Evolutionary conservation across 2,329 filamentous ascomycete genomes (phyloP), one percentile per base, ranked within the genome.

Genomic region (Aspergillus versicolor): DNA sequence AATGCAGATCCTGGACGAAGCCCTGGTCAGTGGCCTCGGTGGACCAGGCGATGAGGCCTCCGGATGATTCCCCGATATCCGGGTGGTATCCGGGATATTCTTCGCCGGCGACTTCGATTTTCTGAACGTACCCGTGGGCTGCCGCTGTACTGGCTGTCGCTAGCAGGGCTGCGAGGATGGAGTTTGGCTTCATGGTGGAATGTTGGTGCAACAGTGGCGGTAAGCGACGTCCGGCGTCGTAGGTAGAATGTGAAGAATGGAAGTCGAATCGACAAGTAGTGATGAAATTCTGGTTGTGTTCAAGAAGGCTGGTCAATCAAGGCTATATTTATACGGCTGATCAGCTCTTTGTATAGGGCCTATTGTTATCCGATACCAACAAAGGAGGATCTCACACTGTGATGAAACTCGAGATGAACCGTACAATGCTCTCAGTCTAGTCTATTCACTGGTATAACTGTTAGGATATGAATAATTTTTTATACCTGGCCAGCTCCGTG

Each of bases 31-130:
- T 75, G 49, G 77, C 76, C 3, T 75, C 71, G 38, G 77, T 80
- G n/a, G 73, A 75, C 84, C 84, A 86, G 57, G 80, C 84, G 40
- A 81, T 78, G 2, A 75, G 67, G 34, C 70, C n/a, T n/a, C n/a
- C 63, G 0, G 67, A 3, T 71, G 65, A 3, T 64, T 64, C 34
- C 62, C 61, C 73, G 11, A 55, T 50, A 49, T 61, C 61, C 12
- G 74, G 69, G 52, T 76, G 66, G 65, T 74, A 80, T 17, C 79
- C 78, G n/a, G 64, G 61, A 24, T 73, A 74, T 52, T 69, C 73
- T 46, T 65, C 63, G 4, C 67, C 67, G 30, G 69, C 69, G 17
- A 70, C 75, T 70, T 66, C 71, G 61, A 75, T 75, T 61, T 70
- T 66, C 9, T 56, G 77, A 54, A 70, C 60, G 52, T 70, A 63